Evolutionary conservation across 129 eudicot species (phyloP).

Genomic region (Flaveria ramosissima): DNA sequence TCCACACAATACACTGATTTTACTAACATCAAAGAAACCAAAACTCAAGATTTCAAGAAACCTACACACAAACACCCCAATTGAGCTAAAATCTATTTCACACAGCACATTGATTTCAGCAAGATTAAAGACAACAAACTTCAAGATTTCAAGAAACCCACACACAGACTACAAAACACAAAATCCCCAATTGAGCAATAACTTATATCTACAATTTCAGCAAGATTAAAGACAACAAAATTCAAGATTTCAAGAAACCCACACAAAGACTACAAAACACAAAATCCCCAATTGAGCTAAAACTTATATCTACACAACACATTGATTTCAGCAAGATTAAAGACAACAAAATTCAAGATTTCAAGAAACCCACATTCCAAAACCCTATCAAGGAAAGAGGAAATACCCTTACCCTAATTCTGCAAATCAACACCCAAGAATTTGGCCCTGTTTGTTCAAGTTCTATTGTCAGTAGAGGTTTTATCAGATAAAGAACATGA

Average conservation of each 20-base stretch:
- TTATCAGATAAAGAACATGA: slow-evolving; percentile 27
- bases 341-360: background rate
- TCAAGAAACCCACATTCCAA: slow-evolving; percentile 32
- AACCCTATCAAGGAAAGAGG: slow-evolving; percentile 19
- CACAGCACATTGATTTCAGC: slow-evolving; percentile 6
- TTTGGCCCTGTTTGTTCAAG: slow-evolving; percentile 18
- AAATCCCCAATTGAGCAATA: slow-evolving; percentile 5
- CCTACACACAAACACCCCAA: background rate
- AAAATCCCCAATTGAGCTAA: slow-evolving; percentile 7
- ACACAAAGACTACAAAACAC: slow-evolving; percentile 7
- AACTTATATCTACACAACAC: background rate
- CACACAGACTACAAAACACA: slow-evolving; percentile 7
- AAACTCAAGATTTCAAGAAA: slow-evolving; percentile 16
- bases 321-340: background rate
- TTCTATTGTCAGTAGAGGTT: slow-evolving; percentile 14
- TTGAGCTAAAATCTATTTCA: background rate
- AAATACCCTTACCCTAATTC: slow-evolving; percentile 23
- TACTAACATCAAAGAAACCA: background rate
- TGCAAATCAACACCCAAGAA: slow-evolving; percentile 18
- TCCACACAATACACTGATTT: slow-evolving; percentile 25
- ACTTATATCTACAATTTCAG: background rate
- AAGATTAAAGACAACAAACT: background rate
- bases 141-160: slow-evolving; percentile 5
- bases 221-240: background rate
- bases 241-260: slow-evolving; percentile 3